Evolutionary conservation across 2,329 filamentous ascomycete species (phyloP), one percentile per base, ranked within the genome.

Genomic region (Aspergillus novoparasiticus): DNA sequence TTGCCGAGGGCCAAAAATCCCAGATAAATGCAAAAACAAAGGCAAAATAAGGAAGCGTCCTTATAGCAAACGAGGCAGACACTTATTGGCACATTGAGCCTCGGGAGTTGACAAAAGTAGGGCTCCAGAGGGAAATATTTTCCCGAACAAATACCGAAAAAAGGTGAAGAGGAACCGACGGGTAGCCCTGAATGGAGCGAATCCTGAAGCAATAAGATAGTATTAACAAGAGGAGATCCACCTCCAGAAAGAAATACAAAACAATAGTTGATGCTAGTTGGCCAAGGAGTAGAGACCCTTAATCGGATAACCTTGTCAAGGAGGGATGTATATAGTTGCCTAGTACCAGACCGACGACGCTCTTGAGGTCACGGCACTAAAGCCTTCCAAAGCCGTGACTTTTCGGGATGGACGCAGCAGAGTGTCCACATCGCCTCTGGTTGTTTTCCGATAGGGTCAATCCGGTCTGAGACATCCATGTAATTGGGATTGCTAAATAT

Each of bases 81-180:
- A 36, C 23, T 56, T 28, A 62, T 62, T 64, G 62, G 62, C 45
- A 50, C 59, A 50, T 53, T 59, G 41, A 46, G 39, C 58, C 36
- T 55, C 51, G 51, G 51, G 51, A 51, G n/a, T 55, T 55, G 36
- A 55, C 34, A 19, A 51, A 23, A 30, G 32, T 34, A 26, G 51
- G 39, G 39, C 54, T 61, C 59, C 63, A 45, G 23, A 55, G n/a
- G 32, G 43, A 43, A n/a, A 43, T 58, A 57, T 65, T 65, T 65
- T 64, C 39, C 65, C 58, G 63, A 67, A 59, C 57, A 65, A 58
- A 63, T 62, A 58, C 65, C 63, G 65, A 64, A 48, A 43, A 58
- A 58, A 36, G 32, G 12, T 6, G 19, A 36, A 50, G 45, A 36
- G 36, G 23, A 26, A 26, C 43, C 26, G 48, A 32, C 48, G 26